A percentile compares a stretch with the other conserved stretches of the same genome.
These are phyloP conservation scores for Rhodotorula mucilaginosa DNA, from an alignment of 1,284 basidiomycete species.

Conservation along the genomic window DNA sequence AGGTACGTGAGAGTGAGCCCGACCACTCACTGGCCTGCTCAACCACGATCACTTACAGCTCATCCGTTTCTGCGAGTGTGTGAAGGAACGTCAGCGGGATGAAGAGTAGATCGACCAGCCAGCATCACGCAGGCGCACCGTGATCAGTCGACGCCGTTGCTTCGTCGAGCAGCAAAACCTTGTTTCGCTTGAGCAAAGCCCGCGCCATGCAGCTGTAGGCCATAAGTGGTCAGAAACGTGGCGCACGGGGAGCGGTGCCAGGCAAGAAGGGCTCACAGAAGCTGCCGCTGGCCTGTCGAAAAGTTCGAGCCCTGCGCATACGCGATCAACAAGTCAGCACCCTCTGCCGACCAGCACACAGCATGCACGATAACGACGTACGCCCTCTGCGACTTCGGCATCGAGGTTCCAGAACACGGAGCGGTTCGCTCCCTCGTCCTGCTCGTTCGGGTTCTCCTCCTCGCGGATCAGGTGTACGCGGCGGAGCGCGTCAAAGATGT, in stretches of 20 bases:
- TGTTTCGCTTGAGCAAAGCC: slow-evolving; percentile 47
- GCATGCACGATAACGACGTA: slow-evolving; percentile 1
- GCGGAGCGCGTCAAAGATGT: slow-evolving; percentile 83
- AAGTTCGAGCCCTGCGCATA: slow-evolving; percentile 62
- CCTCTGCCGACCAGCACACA: too few relatives aligned
- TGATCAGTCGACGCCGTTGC: slow-evolving; percentile 37
- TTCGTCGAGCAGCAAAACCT: slow-evolving; percentile 74
- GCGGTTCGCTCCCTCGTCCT: slow-evolving; percentile 63
- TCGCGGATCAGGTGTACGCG: slow-evolving; percentile 73
- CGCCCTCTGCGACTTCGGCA: slow-evolving; percentile 75
- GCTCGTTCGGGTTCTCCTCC: slow-evolving; percentile 54
- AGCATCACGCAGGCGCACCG: slow-evolving; percentile 2
- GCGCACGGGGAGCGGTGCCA: not conserved
- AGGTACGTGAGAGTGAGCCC: too few relatives aligned
- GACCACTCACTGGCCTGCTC: not conserved
- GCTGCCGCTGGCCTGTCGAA: slow-evolving; percentile 80
- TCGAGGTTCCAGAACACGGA: slow-evolving; percentile 86
- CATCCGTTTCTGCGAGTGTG: slow-evolving; percentile 59
- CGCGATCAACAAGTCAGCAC: not conserved
- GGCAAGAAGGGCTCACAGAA: slow-evolving; percentile 52
- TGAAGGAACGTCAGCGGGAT: not conserved
- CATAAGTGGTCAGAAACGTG: not conserved
- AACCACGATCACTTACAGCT: slow-evolving; percentile 54
- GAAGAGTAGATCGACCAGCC: slow-evolving; percentile 3
- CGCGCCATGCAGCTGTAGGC: slow-evolving; percentile 4